Evolutionary conservation across 306 rosid species (phyloP), one percentile per base, ranked within the genome.

Genomic region (Lithocarpus polystachyus): DNA sequence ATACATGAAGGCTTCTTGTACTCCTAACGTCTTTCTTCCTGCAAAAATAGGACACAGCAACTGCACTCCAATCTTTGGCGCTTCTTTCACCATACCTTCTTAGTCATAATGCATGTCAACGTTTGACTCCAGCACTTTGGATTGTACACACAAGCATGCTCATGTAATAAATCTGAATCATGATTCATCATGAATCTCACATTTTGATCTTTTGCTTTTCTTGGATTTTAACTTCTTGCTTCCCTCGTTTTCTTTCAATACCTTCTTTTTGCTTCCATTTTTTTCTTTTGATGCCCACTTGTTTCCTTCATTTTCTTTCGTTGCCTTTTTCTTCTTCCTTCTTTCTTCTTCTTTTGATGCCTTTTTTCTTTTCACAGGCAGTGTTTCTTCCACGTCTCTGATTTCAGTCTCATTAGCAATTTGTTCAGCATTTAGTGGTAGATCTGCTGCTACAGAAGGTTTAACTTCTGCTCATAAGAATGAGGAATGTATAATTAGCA

Each of bases 341-440:
- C 81, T 78, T 55, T 53, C 71, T 3, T 4, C 4, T 6, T 28
- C 14, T 62, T 70, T 75, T 83, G 87, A 84, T 70, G 87, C 77
- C 29, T 87, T 86, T 75, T 85, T 92, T 79, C 90, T 86, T 88
- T 90, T 90, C 84, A 73, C 75, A 33, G 85, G 81, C 31, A 60
- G 56, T 4, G 75, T 79, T 62, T 83, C 88, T 68, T 72, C 75
- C 75, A 87, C 89, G 52, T 80, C 81, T 17, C 60, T 73, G 23
- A 3, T 82, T 59, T 52, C 24, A 51, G 69, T 31, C 67, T 85
- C 88, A 53, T 75, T 65, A 24, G 6, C 79, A 53, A 35, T 53
- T 75, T 81, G 84, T 72, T 80, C 87, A 77, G 82, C 86, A 83
- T 35, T 20, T 68, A 80, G 74, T 23, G 73, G 67, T 17, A 23